Conservation (phyloP, 140 eudicot genomes). For the Anethum foeniculum region DNA sequence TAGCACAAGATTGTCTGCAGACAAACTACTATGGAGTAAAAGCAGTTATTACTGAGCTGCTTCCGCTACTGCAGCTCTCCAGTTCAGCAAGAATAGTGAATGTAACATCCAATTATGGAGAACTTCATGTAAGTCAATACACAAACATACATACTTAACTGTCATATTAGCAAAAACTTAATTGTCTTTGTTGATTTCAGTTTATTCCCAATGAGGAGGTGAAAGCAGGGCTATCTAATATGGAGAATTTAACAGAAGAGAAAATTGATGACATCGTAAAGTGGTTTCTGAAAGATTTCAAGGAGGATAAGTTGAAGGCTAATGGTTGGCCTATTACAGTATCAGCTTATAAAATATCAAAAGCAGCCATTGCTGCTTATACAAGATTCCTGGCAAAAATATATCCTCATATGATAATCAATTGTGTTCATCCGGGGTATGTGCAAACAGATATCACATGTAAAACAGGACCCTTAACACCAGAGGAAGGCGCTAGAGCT, state of each 20-base stretch:
- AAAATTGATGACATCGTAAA: constrained; percentile 17
- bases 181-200: background rate
- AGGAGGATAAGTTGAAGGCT: constrained; percentile 19
- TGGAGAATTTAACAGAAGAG: constrained; percentile 15
- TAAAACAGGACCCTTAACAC: background rate
- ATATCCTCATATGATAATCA: background rate
- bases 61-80: constrained; percentile 2
- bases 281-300: constrained; percentile 24
- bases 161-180: background rate
- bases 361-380: constrained; percentile 1
- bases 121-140: background rate
- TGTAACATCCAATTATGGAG: constrained; percentile 1
- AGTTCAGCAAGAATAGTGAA: constrained; percentile 7
- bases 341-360: constrained; percentile 5
- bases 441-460: background rate
- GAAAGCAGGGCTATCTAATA: constrained; percentile 18
- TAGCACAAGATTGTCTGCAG: background rate
- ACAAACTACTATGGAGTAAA: constrained; percentile 8
- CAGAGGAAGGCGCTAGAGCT: constrained; percentile 33
- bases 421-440: constrained; percentile 7
- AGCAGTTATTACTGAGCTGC: background rate
- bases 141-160: background rate
- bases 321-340: constrained; percentile 9
- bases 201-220: constrained; percentile 23
- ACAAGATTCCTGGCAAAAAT: constrained; percentile 4